These are phyloP conservation scores for Gonium pectorale DNA, from an alignment of 139 green algal genomes.

Conservation along the genomic window DNA sequence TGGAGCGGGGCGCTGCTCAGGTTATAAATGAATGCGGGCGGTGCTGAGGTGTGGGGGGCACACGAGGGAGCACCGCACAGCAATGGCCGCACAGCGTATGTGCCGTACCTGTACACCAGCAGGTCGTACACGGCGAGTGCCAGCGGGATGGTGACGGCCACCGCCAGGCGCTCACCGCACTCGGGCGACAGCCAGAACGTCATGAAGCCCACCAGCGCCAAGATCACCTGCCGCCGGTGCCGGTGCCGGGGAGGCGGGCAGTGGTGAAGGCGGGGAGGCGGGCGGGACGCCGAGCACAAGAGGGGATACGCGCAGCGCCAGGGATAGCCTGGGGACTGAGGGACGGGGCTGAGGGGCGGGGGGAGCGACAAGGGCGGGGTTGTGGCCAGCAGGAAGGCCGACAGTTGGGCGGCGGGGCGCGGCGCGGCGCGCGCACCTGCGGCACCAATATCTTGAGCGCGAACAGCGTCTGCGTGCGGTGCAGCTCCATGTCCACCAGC, in stretches of 20 bases:
- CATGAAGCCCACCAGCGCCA: constrained; percentile 24
- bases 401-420: too few species aligned
- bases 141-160: constrained; percentile 32
- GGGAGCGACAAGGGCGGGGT: too few species aligned
- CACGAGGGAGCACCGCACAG: neutral
- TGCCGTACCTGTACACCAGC: constrained; percentile 17
- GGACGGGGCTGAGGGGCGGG: too few species aligned
- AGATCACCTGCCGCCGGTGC: constrained; percentile 4
- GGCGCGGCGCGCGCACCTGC: constrained; percentile 3
- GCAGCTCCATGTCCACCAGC: constrained; percentile 18
- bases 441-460: constrained; percentile 32
- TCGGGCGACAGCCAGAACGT: constrained; percentile 35
- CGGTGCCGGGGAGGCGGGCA: too few species aligned
- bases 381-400: too few species aligned
- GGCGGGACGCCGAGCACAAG: too few species aligned
- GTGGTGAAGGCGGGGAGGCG: too few species aligned
- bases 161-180: constrained; percentile 17
- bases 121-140: constrained; percentile 39
- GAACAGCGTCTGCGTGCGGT: constrained; percentile 30
- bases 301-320: too few species aligned
- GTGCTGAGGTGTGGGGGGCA: neutral
- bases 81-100: neutral
- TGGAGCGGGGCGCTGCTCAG: neutral
- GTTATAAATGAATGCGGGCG: neutral
- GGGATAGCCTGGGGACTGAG: too few species aligned